Conservation (phyloP, 1,284 basidiomycete species). For the Melanopsichium pennsylvanicum region DNA sequence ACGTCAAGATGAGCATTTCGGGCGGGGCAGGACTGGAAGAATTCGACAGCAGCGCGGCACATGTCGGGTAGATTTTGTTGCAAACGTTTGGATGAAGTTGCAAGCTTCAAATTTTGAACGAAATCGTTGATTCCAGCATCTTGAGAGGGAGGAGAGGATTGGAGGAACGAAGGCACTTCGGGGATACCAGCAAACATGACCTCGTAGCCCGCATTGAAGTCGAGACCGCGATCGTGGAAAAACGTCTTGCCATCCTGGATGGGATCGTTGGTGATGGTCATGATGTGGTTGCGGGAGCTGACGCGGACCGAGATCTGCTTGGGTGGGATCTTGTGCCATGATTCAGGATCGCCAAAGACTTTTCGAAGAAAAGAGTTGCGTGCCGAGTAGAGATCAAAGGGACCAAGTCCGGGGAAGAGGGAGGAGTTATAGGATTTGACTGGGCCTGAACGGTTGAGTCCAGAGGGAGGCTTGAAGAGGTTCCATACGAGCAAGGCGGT, state of each 20-base stretch:
- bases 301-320: constrained; percentile 20
- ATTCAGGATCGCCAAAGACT: constrained; percentile 43
- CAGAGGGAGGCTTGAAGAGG: constrained; percentile 25
- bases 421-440: constrained; percentile 25
- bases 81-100: constrained; percentile 14
- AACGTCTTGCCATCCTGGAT: constrained; percentile 38
- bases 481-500: constrained; percentile 17
- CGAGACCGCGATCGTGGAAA: constrained; percentile 41
- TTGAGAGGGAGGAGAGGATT: constrained; percentile 16
- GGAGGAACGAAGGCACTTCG: constrained; percentile 19
- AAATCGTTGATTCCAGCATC: constrained; percentile 29
- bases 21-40: constrained; percentile 15
- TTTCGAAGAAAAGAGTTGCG: constrained; percentile 40
- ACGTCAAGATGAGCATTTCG: constrained; percentile 23
- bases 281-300: constrained; percentile 34
- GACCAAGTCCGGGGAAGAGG: constrained; percentile 29
- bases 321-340: constrained; percentile 19
- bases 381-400: constrained; percentile 30
- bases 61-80: constrained; percentile 27
- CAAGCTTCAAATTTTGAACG: constrained; percentile 29
- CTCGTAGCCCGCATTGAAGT: constrained; percentile 42
- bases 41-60: constrained; percentile 14
- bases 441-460: constrained; percentile 13
- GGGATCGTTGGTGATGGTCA: constrained; percentile 38
- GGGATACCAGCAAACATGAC: constrained; percentile 49